Evolutionary conservation across 768 basidiomycete genomes (phyloP).

Genomic region (Lentinula sp.): DNA sequence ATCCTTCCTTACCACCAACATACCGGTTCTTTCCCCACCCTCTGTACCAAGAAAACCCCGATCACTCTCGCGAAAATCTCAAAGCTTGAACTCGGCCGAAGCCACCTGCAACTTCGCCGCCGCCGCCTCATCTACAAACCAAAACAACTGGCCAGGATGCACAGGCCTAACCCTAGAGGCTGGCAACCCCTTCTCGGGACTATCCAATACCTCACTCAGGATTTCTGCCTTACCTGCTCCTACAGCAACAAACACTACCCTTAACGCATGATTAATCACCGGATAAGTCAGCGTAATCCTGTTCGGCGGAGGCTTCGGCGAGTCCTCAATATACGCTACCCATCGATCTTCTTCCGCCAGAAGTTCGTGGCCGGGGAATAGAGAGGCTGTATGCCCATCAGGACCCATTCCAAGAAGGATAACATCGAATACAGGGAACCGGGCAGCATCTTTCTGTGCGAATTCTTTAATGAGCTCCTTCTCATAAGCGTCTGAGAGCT

Average conservation of each 20-base stretch:
- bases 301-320: constrained; percentile 86
- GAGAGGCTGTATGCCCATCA: constrained; percentile 96
- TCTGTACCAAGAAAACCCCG: not conserved
- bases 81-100: constrained; percentile 49
- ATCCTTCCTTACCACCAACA: not conserved
- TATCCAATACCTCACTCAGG: constrained; percentile 69
- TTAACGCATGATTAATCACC: constrained; percentile 83
- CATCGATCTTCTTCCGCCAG: constrained; percentile 86
- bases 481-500: constrained; percentile 78
- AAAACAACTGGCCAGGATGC: constrained; percentile 80
- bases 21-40: too few species aligned
- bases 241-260: constrained; percentile 84
- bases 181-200: constrained; percentile 75
- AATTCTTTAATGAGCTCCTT: constrained; percentile 84
- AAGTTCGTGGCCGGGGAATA: constrained; percentile 91
- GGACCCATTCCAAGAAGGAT: constrained; percentile 96
- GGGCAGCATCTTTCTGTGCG: constrained; percentile 86
- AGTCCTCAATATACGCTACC: constrained; percentile 91
- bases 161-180: constrained; percentile 76
- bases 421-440: constrained; percentile 97
- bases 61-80: not conserved
- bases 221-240: constrained; percentile 80
- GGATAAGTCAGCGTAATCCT: constrained; percentile 91
- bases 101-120: constrained; percentile 54
- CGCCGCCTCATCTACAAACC: constrained; percentile 92